Base-by-base conservation (phyloP, 2,329 filamentous ascomycete genomes). In the Nothophoma quercina region DNA sequence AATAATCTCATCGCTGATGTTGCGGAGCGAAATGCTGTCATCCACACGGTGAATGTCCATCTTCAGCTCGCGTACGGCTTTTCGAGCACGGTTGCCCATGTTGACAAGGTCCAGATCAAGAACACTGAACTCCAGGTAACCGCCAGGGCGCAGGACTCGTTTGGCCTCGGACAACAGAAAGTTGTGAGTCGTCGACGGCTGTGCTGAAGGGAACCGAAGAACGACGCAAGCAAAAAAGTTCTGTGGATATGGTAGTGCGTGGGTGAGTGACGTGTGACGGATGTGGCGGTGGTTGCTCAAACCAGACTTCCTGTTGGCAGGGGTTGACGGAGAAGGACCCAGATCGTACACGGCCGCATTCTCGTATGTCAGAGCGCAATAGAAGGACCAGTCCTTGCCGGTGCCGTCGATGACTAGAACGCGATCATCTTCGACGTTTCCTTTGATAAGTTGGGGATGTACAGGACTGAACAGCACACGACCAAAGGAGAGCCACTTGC, bases 301-400 rank as follows among this genome's bases (percentile, higher is more conserved):
- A 7, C 68, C 72, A n/a, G 70, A 74, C 67, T 65, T 71, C 9
- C 69, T 64, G 36, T 73, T 69, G 23, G 62, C 22, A 4, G 59
- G 49, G 7, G 68, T 61, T 3, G 68, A 67, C 33, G 66, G 56
- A 21, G 65, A 63, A 33, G 72, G 68, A 4, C 75, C 75, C 19
- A 93, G 80, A 67, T 93, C 91, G 77, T 90, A 93, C 57, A 95
- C 88, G 2, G 85, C 88, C 0, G 88, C 88, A 0, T 81, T 80
- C 0, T 88, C 88, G 59, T 93, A 93, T 1, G 89, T 91, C 67
- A 93, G 85, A 6, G 90, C 89, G 16, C 89, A 89, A 63, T 92
- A 93, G 71, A 91, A 93, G 0, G 90, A 93, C 90, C 90, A 95
- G 68, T 95, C 90, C 66, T 92, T 93, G n/a, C 90, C 90, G 23